Evolutionary conservation across 345 rosid genomes (phyloP), one percentile per base, ranked within the genome.

Genomic region (Eutrema heterophyllum): DNA sequence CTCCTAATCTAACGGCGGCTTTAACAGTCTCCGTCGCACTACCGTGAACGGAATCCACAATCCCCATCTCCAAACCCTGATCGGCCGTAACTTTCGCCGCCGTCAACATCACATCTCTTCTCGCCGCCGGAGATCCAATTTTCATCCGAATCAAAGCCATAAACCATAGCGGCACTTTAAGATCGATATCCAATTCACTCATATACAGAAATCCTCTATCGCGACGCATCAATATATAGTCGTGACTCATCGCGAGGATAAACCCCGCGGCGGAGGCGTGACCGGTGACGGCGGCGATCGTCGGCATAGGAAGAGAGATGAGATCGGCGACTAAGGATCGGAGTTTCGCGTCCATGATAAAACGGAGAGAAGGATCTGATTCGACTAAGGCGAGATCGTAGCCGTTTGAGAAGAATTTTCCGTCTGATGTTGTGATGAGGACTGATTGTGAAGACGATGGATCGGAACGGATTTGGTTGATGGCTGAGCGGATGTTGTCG

Each of bases 381-480:
- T 64, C 29, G 49, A 88, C 87, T 84, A 89, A 83, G 36, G 70
- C 80, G 58, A 90, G 82, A 78, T 90, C 97, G 74, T 78, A 87
- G 53, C 98, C 97, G 68, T 93, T 90, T 71, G 97, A 93, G 86
- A 90, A 93, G 87, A 87, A 93, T 68, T 77, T 87, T 9, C 97
- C 98, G 9, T 84, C 67, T 38, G 96, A 73, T 24, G 84, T 84
- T 54, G 92, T 88, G 83, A 90, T 72, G 12, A 90, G 92, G 16
- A 73, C 89, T 33, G 92, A 75, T 39, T 81, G 82, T 1, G 75
- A 71, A 13, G 84, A 60, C 38, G 83, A 63, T 44, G 80, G 82
- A 5, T 81, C 81, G 21, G 84, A 56, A 4, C 82, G 81, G 77
- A 82, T 79, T 9, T 78, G 76, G 49, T 70, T 49, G 35, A 93